Evolutionary conservation across 768 basidiomycete genomes (phyloP), one percentile per base, ranked within the genome.

Genomic region (Crassisporium funariophilum): DNA sequence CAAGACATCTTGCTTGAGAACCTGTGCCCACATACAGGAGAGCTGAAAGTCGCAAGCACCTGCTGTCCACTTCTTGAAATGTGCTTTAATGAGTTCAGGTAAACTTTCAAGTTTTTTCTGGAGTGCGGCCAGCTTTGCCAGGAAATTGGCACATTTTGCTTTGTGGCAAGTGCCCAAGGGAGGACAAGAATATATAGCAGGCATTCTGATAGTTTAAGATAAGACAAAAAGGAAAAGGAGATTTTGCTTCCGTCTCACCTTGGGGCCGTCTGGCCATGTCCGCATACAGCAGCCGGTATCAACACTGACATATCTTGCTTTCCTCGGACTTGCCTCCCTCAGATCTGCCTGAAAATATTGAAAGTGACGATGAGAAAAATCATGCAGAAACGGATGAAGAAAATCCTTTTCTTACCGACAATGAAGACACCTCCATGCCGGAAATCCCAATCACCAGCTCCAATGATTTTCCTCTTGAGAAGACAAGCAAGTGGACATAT

Each of bases 1-100:
- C 1, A 74, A 44, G 1, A 60, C 61, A 50, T 74, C 69, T 1
- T 52, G 33, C 38, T 41, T n/a, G 13, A 7, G 13, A 29, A 29
- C 27, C 27, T 29, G 27, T 29, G 27, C 27, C 13, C 8, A 7
- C 7, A 29, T 29, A 13, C 8, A 7, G 7, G 27, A 29, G 7
- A 29, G 27, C 27, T 29, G 27, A 29, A 29, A 29, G 8, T 29
- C 27, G 8, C 13, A 7, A 29, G 27, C 27, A 29, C 27, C 27
- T 7, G 7, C 27, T 13, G 7, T 29, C 27, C 27, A 29, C 13
- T 13, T 13, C 13, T 7, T 29, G 13, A 7, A 29, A 29, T 29
- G 7, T 29, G 13, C 13, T 29, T 29, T 29, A 13, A 29, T 29
- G 27, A 29, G 27, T 7, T 29, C 13, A 13, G 27, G 27, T 7